Evolutionary conservation across 371 early-diverging fungal species (phyloP).

Genomic region (Mucor sp.): DNA sequence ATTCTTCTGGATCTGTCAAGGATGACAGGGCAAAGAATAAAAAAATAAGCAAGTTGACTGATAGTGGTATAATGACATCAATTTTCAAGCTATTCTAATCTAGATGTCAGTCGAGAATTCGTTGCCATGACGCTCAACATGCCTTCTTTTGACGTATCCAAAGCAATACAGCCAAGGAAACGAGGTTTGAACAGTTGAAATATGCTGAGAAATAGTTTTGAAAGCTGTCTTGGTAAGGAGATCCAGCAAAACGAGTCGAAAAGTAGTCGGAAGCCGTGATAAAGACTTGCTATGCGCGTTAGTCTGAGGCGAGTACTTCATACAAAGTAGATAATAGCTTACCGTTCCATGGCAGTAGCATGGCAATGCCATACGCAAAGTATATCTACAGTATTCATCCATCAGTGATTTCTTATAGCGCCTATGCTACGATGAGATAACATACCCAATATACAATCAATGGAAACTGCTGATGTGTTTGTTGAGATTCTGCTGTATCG

Average conservation of each 20-base stretch:
- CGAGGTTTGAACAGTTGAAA: conserved; percentile 60
- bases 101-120: too few species aligned
- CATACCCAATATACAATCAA: conserved; percentile 1
- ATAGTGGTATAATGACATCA: conserved; percentile 24
- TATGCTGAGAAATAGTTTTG: conserved; percentile 73
- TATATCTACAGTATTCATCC: conserved; percentile 45
- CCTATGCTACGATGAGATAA: neutral
- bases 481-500: neutral
- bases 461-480: neutral
- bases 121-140: neutral
- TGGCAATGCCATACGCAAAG: conserved; percentile 69
- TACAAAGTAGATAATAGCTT: conserved; percentile 4
- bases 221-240: conserved; percentile 60
- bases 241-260: conserved; percentile 57
- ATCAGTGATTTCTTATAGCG: neutral
- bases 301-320: neutral
- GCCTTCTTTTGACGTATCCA: conserved; percentile 59
- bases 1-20: conserved; percentile 1
- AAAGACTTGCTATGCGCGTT: conserved; percentile 49
- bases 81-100: conserved; percentile 1
- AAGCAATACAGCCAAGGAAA: conserved; percentile 56
- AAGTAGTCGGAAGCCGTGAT: conserved; percentile 78
- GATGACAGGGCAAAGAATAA: conserved; percentile 28
- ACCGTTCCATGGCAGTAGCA: conserved; percentile 85
- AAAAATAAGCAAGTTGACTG: conserved; percentile 31